Percentiles rank a stretch among this genome's conserved stretches.
phyloP scores from a whole-genome alignment of 768 basidiomycete species.

The Lactarius sanguifluus region DNA sequence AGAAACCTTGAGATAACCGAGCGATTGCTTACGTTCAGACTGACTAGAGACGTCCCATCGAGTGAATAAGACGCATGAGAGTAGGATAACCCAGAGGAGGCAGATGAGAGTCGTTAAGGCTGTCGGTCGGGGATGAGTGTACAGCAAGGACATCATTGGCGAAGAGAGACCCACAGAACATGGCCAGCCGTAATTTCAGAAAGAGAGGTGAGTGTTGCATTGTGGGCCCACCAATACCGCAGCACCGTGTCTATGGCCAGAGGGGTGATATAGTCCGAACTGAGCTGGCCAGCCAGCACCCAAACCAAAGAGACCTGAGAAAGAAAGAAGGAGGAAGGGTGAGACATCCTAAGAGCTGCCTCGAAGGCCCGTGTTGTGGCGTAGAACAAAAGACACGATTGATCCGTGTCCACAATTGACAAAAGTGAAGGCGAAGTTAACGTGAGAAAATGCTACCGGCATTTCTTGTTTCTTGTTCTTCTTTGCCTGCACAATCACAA shows the following conservation, averaged over 20 bases:
- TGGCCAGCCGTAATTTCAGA: slow-evolving; percentile 31
- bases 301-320: slow-evolving; percentile 3
- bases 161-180: slow-evolving; percentile 32
- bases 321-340: not conserved
- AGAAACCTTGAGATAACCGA: not conserved
- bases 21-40: slow-evolving; percentile 46
- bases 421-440: not conserved
- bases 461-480: not conserved
- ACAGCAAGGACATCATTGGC: not conserved
- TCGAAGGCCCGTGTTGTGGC: not conserved
- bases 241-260: not conserved
- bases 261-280: slow-evolving; percentile 8
- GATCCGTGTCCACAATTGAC: not conserved
- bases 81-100: slow-evolving; percentile 49
- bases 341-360: not conserved
- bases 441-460: slow-evolving; percentile 8
- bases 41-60: slow-evolving; percentile 48
- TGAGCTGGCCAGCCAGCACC: slow-evolving; percentile 25
- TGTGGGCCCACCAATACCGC: not conserved
- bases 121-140: slow-evolving; percentile 31
- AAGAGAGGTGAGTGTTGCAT: slow-evolving; percentile 34
- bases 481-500: not conserved
- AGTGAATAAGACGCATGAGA: slow-evolving; percentile 47
- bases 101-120: slow-evolving; percentile 46
- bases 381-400: slow-evolving; percentile 15